Percentiles rank a stretch among this genome's conserved stretches.
Evolutionary conservation across 805 yeast species (phyloP).

Genomic region (Sugiyamaella chiloensis): DNA sequence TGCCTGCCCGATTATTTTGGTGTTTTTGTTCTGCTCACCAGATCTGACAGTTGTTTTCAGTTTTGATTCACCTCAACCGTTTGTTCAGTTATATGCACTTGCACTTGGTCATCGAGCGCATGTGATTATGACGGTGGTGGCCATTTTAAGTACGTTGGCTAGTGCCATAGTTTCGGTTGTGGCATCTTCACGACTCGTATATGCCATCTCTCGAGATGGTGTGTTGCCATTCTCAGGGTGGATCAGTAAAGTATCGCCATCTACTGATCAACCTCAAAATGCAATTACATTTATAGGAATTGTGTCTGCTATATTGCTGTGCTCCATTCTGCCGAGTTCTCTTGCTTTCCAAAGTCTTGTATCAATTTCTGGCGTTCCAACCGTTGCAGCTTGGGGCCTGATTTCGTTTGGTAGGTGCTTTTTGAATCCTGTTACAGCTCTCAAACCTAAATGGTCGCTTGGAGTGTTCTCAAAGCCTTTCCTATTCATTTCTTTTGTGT

Average conservation of each 20-base stretch:
- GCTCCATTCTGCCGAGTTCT: conserved; percentile 23
- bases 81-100: conserved; percentile 23
- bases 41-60: conserved; percentile 17
- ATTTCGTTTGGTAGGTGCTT: conserved; percentile 24
- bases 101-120: conserved; percentile 26
- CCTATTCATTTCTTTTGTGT: conserved; percentile 19
- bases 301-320: conserved; percentile 22
- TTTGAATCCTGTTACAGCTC: conserved; percentile 6
- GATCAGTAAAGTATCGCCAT: conserved; percentile 21
- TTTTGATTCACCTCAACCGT: conserved; percentile 24
- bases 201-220: conserved; percentile 27
- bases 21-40: conserved; percentile 25
- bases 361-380: conserved; percentile 25
- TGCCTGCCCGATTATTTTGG: conserved; percentile 17
- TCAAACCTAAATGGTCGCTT: conserved; percentile 20
- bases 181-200: conserved; percentile 26
- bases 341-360: conserved; percentile 26
- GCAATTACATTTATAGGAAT: conserved; percentile 23
- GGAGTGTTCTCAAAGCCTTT: conserved; percentile 22
- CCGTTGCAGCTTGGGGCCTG: conserved; percentile 24
- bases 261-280: conserved; percentile 22
- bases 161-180: conserved; percentile 21
- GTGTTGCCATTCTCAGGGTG: conserved; percentile 25
- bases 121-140: conserved; percentile 21
- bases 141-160: conserved; percentile 15